phyloP scores from a whole-genome alignment of 306 rosid genomes.

The Corylus americana region DNA sequence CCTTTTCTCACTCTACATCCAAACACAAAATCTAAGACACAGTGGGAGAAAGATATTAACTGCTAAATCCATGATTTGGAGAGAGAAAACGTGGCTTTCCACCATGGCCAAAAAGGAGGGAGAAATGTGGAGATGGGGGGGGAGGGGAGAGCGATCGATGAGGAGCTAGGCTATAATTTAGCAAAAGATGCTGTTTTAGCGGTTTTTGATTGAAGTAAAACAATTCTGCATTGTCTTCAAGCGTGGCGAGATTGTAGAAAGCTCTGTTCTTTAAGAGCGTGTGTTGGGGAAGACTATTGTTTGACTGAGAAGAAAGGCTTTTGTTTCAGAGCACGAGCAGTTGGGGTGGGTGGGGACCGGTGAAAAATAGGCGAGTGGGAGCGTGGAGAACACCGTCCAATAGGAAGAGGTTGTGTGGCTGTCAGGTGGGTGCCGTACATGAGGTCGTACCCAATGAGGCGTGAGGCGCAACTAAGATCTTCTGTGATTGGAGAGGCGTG shows the following conservation, averaged over 20 bases:
- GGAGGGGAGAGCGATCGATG: neutral
- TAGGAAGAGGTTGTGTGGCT: neutral
- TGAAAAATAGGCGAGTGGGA: constrained; percentile 5
- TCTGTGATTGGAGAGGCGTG: constrained; percentile 27
- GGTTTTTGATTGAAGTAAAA: constrained; percentile 37
- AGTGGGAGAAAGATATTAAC: constrained; percentile 10
- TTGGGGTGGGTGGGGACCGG: neutral
- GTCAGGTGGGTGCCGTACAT: constrained; percentile 19
- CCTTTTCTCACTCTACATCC: constrained; percentile 1
- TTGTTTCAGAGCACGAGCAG: constrained; percentile 17
- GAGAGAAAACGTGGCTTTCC: constrained; percentile 26
- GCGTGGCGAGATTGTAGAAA: constrained; percentile 23
- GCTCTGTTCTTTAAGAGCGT: neutral
- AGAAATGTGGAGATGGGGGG: constrained; percentile 10
- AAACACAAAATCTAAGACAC: constrained; percentile 16
- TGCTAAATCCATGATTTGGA: constrained; percentile 17
- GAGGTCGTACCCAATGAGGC: constrained; percentile 30
- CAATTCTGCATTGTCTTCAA: constrained; percentile 5
- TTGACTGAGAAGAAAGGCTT: constrained; percentile 36
- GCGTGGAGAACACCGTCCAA: constrained; percentile 22
- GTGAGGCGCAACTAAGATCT: neutral
- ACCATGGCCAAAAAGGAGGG: constrained; percentile 15
- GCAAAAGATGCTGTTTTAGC: constrained; percentile 31
- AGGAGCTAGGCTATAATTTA: constrained; percentile 30
- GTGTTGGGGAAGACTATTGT: constrained; percentile 30